Conservation (phyloP, 129 eudicot species). For the Helianthus annuus region HanXRQr2.0-SUNRISE NC_035445.2:10023597-10024096, state of each 20-base stretch:
- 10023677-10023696: not conserved
- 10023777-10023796: conserved; percentile 20
- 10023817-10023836: conserved; percentile 42
- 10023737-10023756: conserved; percentile 9
- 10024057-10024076: conserved; percentile 59
- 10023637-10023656: not conserved
- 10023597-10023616: not conserved
- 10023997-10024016: conserved; percentile 57
- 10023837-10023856: conserved; percentile 62
- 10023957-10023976: conserved; percentile 34
- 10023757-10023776: conserved; percentile 8
- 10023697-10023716: not conserved
- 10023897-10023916: conserved; percentile 50
- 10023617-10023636: not conserved
- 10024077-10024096: conserved; percentile 41
- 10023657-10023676: not conserved
- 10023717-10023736: conserved; percentile 19
- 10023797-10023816: conserved; percentile 37
- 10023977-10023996: conserved; percentile 33
- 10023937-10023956: conserved; percentile 50
- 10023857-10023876: conserved; percentile 67
- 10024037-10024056: conserved; percentile 30
- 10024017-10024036: conserved; percentile 40
- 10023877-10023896: conserved; percentile 51
- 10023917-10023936: conserved; percentile 42